phyloP scores from a whole-genome alignment of 345 rosid genomes.

The Noccaea caerulescens region DNA sequence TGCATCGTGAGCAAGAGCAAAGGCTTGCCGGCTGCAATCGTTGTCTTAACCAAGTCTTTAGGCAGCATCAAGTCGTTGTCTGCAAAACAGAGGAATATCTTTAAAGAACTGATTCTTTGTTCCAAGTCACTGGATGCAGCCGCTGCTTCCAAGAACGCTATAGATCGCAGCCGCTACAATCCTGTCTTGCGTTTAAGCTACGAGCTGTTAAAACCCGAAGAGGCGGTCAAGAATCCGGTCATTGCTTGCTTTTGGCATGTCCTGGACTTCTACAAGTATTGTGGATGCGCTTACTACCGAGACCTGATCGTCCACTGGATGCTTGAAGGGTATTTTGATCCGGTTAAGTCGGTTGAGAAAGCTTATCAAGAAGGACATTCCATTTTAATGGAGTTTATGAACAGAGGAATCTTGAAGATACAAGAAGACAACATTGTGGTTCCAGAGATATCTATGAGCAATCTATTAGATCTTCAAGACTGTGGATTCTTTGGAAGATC shows the following conservation, averaged over 20 bases:
- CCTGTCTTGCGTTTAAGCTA: slow-evolving; percentile 41
- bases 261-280: slow-evolving; percentile 41
- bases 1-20: slow-evolving; percentile 32
- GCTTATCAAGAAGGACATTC: slow-evolving; percentile 54
- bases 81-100: slow-evolving; percentile 18
- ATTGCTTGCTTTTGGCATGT: slow-evolving; percentile 58
- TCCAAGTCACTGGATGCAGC: slow-evolving; percentile 15
- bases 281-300: slow-evolving; percentile 51
- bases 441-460: slow-evolving; percentile 47
- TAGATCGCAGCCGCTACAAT: slow-evolving; percentile 8
- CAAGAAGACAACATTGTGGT: slow-evolving; percentile 50
- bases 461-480: slow-evolving; percentile 41
- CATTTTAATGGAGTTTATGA: slow-evolving; percentile 54
- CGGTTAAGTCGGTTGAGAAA: slow-evolving; percentile 42
- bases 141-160: slow-evolving; percentile 14
- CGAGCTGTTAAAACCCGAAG: slow-evolving; percentile 32
- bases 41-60: slow-evolving; percentile 46
- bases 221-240: slow-evolving; percentile 4
- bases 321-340: slow-evolving; percentile 64
- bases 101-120: slow-evolving; percentile 36
- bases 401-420: slow-evolving; percentile 51
- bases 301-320: slow-evolving; percentile 65
- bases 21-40: slow-evolving; percentile 48
- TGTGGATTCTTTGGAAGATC: slow-evolving; percentile 47
- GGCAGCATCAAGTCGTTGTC: slow-evolving; percentile 17